Evolutionary conservation across 2,329 filamentous ascomycete genomes (phyloP).

Genomic region (Pseudogymnoascus sp.): DNA sequence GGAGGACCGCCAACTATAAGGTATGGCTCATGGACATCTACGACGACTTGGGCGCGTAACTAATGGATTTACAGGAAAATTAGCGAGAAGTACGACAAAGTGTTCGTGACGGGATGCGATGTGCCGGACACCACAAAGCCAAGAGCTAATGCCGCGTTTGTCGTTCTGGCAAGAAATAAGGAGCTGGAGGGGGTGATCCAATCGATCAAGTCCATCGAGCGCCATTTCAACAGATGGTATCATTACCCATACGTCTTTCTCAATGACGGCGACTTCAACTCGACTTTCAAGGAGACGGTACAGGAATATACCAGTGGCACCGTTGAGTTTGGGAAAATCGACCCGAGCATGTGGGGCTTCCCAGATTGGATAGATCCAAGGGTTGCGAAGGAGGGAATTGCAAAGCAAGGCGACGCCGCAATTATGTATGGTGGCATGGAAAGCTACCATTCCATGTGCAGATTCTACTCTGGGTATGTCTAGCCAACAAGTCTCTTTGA

Average conservation of each 20-base stretch:
- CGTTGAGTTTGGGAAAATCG: constrained; percentile 92
- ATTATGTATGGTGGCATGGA: constrained; percentile 99
- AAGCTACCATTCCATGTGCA: constrained; percentile 98
- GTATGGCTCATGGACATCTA: constrained; percentile 38
- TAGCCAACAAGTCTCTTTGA: not conserved
- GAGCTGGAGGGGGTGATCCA: constrained; percentile 93
- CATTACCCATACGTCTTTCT: constrained; percentile 98
- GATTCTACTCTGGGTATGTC: constrained; percentile 91
- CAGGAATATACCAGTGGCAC: constrained; percentile 79
- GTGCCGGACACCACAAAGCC: constrained; percentile 70
- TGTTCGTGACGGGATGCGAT: constrained; percentile 85
- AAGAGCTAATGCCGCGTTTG: constrained; percentile 88
- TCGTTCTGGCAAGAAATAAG: constrained; percentile 91
- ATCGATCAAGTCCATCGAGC: constrained; percentile 94
- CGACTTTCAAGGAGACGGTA: constrained; percentile 82
- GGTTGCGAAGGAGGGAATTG: constrained; percentile 90
- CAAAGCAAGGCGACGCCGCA: constrained; percentile 90
- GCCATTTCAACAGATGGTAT: constrained; percentile 98
- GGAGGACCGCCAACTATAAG: constrained; percentile 83
- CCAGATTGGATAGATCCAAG: constrained; percentile 94
- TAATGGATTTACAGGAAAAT: constrained; percentile 61
- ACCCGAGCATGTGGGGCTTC: constrained; percentile 86
- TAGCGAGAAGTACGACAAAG: constrained; percentile 93
- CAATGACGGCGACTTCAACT: constrained; percentile 95
- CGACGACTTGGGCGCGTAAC: not conserved